phyloP scores from a whole-genome alignment of 805 yeast species.

The Ogataea parapolymorpha region DNA sequence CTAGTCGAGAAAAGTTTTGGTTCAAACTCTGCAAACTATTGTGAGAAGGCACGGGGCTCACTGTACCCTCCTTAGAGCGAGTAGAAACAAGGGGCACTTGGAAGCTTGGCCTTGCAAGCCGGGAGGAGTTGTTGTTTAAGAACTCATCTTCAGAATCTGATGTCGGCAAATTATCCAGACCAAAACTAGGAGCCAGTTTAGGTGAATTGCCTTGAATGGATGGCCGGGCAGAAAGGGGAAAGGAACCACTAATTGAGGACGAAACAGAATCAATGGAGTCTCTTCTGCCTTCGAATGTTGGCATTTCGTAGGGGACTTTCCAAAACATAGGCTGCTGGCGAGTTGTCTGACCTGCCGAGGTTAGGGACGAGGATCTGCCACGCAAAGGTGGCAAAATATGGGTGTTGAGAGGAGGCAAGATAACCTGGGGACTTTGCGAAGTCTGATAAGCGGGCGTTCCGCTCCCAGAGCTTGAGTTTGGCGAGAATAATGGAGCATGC shows the following conservation, averaged over 20 bases:
- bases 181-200: conserved; percentile 17
- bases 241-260: conserved; percentile 41
- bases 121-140: conserved; percentile 21
- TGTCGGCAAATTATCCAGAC: conserved; percentile 24
- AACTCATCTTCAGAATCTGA: conserved; percentile 36
- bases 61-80: conserved; percentile 21
- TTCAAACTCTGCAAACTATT: conserved; percentile 24
- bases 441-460: background rate
- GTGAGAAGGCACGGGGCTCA: conserved; percentile 27
- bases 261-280: conserved; percentile 49
- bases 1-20: conserved; percentile 19
- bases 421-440: conserved; percentile 14
- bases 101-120: conserved; percentile 22
- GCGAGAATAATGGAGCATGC: conserved; percentile 5
- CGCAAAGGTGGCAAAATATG: conserved; percentile 24
- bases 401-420: conserved; percentile 27
- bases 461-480: background rate
- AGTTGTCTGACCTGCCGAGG: background rate
- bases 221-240: conserved; percentile 16
- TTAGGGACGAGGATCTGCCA: conserved; percentile 22
- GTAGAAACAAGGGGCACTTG: conserved; percentile 23
- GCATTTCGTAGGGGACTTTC: conserved; percentile 63
- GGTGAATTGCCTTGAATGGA: conserved; percentile 15
- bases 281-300: conserved; percentile 31
- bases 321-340: conserved; percentile 39